Evolutionary conservation across 768 basidiomycete species (phyloP), one percentile per base, ranked within the genome.

Genomic region (Russula olivacea): DNA sequence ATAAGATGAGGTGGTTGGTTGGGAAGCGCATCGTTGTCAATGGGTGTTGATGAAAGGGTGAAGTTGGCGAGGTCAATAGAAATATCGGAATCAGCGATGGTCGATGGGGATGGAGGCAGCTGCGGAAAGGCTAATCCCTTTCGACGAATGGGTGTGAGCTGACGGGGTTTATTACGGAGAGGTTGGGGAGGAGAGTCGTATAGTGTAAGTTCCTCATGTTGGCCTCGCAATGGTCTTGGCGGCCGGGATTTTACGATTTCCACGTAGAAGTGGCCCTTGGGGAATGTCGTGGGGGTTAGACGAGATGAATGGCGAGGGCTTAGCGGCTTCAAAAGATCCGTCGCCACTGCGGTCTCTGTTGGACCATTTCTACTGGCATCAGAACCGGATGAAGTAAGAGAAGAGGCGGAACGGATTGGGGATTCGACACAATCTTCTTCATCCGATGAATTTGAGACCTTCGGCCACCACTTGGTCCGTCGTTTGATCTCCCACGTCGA

Each of bases 81-180:
- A 30, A 82, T 79, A 30, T 74, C 72, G 52, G 82, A 72, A 0
- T 83, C 79, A 15, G 80, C 79, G 2, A 83, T 82, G 5, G 85
- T 83, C 7, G 83, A 82, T 14, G 84, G 82, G 12, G 79, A 80
- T 2, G 76, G 79, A 17, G 76, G 83, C 45, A 76, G 76, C 49
- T 76, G 78, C 8, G 75, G 75, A 53, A 74, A 74, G 45, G 55
- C 3, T 8, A 71, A 63, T 38, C 77, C 77, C 17, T 74, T 71
- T 40, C 77, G 75, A 19, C 82, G 80, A 58, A 89, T 87, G 10
- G 89, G 89, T 4, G 89, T 91, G 34, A 89, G 79, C 65, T 79
- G 83, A 28, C 87, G 83, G n/a, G 78, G 70, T 66, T 80, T 85
- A 30, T 75, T 66, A 2, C 63, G 67, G 23, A 61, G 47, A 30